phyloP scores from a whole-genome alignment of 805 yeast genomes.

The Millerago galiae region DNA sequence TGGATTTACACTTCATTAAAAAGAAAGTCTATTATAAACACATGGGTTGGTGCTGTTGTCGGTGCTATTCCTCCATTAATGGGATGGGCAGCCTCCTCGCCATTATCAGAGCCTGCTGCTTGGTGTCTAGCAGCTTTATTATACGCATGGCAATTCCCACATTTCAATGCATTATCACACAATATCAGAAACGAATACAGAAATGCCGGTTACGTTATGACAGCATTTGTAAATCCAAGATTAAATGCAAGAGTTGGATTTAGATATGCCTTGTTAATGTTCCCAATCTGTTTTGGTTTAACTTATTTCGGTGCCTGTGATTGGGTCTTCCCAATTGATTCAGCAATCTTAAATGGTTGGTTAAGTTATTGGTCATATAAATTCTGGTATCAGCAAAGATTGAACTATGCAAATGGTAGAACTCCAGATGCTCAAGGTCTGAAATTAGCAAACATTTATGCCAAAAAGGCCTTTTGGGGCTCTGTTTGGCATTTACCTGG shows the following conservation, averaged over 20 bases:
- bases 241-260: constrained; percentile 91
- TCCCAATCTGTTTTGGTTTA: constrained; percentile 84
- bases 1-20: constrained; percentile 91
- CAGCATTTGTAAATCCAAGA: constrained; percentile 87
- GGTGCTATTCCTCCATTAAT: constrained; percentile 98
- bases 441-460: constrained; percentile 56
- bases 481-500: constrained; percentile 93
- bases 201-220: constrained; percentile 95
- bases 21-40: constrained; percentile 75
- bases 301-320: constrained; percentile 79
- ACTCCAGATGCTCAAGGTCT: constrained; percentile 51
- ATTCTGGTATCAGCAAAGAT: constrained; percentile 80
- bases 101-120: constrained; percentile 80
- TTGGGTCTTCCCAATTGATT: constrained; percentile 71
- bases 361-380: constrained; percentile 68
- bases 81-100: constrained; percentile 97
- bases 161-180: constrained; percentile 88
- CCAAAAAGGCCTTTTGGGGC: constrained; percentile 87
- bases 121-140: constrained; percentile 89
- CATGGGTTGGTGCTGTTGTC: constrained; percentile 99
- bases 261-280: constrained; percentile 86
- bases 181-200: constrained; percentile 83
- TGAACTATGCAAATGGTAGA: constrained; percentile 39
- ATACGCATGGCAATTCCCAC: constrained; percentile 99
- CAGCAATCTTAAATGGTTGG: constrained; percentile 82